These are phyloP conservation scores for Saitozyma sp. DNA, from an alignment of 768 basidiomycete species.

Conservation along the genomic window DNA sequence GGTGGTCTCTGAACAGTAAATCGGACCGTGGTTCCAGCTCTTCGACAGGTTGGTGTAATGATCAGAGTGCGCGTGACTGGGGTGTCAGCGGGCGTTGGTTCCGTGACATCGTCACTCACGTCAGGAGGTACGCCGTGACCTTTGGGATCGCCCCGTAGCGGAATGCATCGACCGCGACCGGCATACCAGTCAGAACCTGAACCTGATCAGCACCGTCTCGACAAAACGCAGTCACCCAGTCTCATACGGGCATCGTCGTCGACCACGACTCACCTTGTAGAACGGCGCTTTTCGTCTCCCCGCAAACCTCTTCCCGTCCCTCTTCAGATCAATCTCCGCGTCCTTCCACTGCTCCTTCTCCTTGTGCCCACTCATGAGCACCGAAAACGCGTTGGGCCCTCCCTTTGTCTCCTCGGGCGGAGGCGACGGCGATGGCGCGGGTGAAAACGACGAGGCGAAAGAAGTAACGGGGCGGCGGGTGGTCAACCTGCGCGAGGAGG, in stretches of 20 bases:
- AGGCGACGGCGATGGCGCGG: slow-evolving; percentile 28
- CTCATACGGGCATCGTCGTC: too few relatives aligned
- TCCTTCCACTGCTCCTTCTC: slow-evolving; percentile 85
- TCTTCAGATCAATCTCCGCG: slow-evolving; percentile 56
- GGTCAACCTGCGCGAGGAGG: slow-evolving; percentile 5
- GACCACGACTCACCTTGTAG: slow-evolving; percentile 59
- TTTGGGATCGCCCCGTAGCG: slow-evolving; percentile 87
- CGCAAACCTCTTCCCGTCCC: slow-evolving; percentile 43
- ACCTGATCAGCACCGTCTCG: too few relatives aligned
- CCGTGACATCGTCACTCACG: slow-evolving; percentile 58
- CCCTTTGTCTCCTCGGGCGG: slow-evolving; percentile 14
- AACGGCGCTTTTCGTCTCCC: slow-evolving; percentile 79
- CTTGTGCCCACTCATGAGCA: slow-evolving; percentile 84
- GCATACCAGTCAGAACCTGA: slow-evolving; percentile 79
- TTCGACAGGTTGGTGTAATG: slow-evolving; percentile 91
- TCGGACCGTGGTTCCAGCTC: slow-evolving; percentile 85
- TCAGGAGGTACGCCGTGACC: slow-evolving; percentile 86
- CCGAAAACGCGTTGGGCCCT: slow-evolving; percentile 63
- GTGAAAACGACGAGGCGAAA: slow-evolving; percentile 34
- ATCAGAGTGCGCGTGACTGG: slow-evolving; percentile 95
- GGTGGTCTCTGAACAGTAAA: slow-evolving; percentile 93
- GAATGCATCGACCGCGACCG: slow-evolving; percentile 96
- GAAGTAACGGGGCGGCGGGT: slow-evolving; percentile 44
- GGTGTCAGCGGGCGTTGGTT: neutral
- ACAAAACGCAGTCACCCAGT: too few relatives aligned